These are phyloP conservation scores for Orbilia quercus DNA, from an alignment of 2,329 filamentous ascomycete species.

Conservation along the genomic window DNA sequence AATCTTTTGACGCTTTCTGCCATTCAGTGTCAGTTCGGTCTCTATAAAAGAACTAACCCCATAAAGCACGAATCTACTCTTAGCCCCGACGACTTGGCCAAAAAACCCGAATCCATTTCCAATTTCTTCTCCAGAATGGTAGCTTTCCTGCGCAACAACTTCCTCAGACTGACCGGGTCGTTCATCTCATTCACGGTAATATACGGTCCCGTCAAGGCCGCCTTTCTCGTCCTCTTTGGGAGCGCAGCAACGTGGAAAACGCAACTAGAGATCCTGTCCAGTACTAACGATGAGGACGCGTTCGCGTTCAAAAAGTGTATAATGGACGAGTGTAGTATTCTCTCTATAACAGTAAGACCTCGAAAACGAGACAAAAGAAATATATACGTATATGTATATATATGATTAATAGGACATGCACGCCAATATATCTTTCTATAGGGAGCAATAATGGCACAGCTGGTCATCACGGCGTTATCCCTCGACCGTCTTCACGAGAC, in stretches of 20 bases:
- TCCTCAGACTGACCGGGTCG: too few relatives aligned
- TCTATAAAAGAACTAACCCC: too few relatives aligned
- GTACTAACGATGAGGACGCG: background rate
- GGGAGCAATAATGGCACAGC: conserved; percentile 18
- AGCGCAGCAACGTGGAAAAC: background rate
- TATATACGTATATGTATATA: background rate
- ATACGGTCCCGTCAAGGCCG: background rate
- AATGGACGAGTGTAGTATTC: conserved; percentile 10
- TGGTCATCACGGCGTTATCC: conserved; percentile 17
- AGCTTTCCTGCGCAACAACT: too few relatives aligned
- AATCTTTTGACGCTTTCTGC: too few relatives aligned
- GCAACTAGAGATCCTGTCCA: background rate
- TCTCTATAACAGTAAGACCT: conserved; percentile 4
- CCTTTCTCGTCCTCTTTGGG: background rate
- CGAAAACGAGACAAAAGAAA: too few relatives aligned
- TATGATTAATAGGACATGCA: too few relatives aligned
- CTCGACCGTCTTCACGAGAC: conserved; percentile 8
- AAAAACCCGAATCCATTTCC: too few relatives aligned
- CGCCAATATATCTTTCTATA: background rate
- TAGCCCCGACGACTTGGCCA: too few relatives aligned
- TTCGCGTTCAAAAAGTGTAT: conserved; percentile 19
- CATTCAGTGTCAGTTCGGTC: too few relatives aligned
- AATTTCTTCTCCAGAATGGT: too few relatives aligned
- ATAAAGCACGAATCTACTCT: too few relatives aligned
- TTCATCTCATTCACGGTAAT: too few relatives aligned